Percentiles rank a stretch among this genome's conserved stretches.
Conservation (phyloP, 495 filamentous ascomycete species). For the Rhypophila decipiens region DNA sequence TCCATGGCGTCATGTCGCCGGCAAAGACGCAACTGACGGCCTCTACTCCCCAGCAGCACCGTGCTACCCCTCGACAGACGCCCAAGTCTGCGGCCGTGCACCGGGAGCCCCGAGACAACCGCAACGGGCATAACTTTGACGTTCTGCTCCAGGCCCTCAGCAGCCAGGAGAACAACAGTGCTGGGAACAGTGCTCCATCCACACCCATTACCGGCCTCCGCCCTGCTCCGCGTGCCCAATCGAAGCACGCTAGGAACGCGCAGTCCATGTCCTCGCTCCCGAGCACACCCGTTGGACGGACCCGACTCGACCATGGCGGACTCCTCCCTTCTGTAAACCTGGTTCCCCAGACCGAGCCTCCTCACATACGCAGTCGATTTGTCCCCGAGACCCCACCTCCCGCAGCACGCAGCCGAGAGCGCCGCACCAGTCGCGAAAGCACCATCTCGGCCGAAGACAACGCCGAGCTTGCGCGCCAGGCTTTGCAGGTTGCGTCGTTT, state of each 20-base stretch:
- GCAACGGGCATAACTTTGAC: constrained; percentile 56
- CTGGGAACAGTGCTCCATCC: constrained; percentile 59
- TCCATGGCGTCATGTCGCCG: constrained; percentile 48
- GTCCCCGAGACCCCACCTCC: constrained; percentile 22
- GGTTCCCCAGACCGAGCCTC: constrained; percentile 51
- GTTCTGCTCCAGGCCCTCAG: constrained; percentile 71
- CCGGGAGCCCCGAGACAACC: constrained; percentile 32
- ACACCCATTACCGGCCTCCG: constrained; percentile 45
- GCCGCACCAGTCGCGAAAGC: constrained; percentile 68
- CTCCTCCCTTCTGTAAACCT: constrained; percentile 49
- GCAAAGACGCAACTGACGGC: constrained; percentile 41
- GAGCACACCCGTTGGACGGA: constrained; percentile 55
- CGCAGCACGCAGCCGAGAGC: constrained; percentile 14
- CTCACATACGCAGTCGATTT: constrained; percentile 27
- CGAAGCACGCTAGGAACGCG: constrained; percentile 57
- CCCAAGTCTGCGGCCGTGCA: constrained; percentile 36
- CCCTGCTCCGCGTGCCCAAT: constrained; percentile 38
- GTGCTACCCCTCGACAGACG: constrained; percentile 41
- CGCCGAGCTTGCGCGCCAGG: constrained; percentile 52
- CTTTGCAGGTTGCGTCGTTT: constrained; percentile 45
- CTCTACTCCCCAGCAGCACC: constrained; percentile 42
- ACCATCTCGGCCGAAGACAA: constrained; percentile 82
- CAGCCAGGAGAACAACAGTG: constrained; percentile 64
- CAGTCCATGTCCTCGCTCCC: constrained; percentile 80
- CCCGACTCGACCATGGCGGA: constrained; percentile 37